Base-by-base conservation (phyloP, 2,329 filamentous ascomycete species). In the Drechslerella coelobrocha region DNA sequence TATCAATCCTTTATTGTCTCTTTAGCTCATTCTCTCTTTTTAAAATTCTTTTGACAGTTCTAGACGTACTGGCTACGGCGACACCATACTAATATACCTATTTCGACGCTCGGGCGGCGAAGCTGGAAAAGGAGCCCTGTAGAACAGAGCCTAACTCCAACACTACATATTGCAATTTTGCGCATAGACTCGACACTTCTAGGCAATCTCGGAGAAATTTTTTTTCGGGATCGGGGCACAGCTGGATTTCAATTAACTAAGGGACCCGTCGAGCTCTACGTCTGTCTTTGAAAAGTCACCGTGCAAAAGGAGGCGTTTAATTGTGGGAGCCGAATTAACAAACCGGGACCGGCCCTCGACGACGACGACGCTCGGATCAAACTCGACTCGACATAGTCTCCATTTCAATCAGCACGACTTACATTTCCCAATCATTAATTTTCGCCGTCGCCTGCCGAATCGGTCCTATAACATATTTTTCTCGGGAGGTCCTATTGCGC, bases 81-180 rank as follows among this genome's bases (percentile, higher is more conserved):
- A 55, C 39, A 52, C n/a, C 48, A 47, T 24, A 39, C 12, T 14
- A 39, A 4, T n/a, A 39, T n/a, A 39, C 12, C 29, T 14, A 4
- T 14, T 14, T n/a, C 34, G 17, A 14, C 51, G 27, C 31, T 27
- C 29, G 26, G 54, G 52, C 29, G 29, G 29, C 29, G 55, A 68
- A 68, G 45, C 34, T 24, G 26, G 51, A 61, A 69, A 69, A 62
- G 65, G 57, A 69, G 65, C n/a, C n/a, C 65, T 69, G 65, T 69
- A 52, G 65, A 69, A 62, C 65, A 48, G 65, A 57, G 23, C 57
- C 48, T 61, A 8, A n/a, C 12, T 39, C 34, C 34, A 39, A 39
- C 34, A 10, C 12, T n/a, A 39, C n/a, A n/a, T n/a, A 39, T 39
- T 39, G 34, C 12, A 39, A 14, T 3, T 14, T 39, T 14, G 12